A percentile compares a stretch with the other conserved stretches of the same genome.
phyloP scores from a whole-genome alignment of 495 filamentous ascomycete species.

The Aspergillus bertholletiae region DNA sequence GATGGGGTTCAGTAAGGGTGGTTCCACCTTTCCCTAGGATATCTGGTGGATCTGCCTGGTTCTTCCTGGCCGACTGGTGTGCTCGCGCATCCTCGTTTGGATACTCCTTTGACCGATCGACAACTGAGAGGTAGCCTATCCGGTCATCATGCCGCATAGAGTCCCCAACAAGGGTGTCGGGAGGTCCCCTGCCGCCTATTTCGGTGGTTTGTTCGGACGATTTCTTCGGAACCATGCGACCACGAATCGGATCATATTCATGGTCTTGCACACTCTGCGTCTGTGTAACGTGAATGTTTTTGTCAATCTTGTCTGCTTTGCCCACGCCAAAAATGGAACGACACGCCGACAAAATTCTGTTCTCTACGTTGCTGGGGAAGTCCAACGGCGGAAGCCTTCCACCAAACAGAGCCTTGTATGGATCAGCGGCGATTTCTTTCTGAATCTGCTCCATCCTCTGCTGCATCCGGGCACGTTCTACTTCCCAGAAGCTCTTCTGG shows the following conservation, averaged over 20 bases:
- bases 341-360: slow-evolving; percentile 23
- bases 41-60: neutral
- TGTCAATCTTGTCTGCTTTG: slow-evolving; percentile 10
- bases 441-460: slow-evolving; percentile 30
- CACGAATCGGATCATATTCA: slow-evolving; percentile 39
- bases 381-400: slow-evolving; percentile 24
- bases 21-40: neutral
- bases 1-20: neutral
- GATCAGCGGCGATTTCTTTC: slow-evolving; percentile 36
- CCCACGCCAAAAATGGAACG: slow-evolving; percentile 23
- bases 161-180: neutral
- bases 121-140: slow-evolving; percentile 8
- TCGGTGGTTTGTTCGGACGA: neutral
- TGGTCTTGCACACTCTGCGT: slow-evolving; percentile 6
- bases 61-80: neutral
- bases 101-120: neutral
- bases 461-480: slow-evolving; percentile 16
- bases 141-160: neutral
- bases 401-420: slow-evolving; percentile 42
- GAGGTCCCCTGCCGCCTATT: neutral
- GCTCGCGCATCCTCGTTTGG: neutral
- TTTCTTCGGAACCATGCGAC: slow-evolving; percentile 31
- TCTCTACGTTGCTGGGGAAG: slow-evolving; percentile 12
- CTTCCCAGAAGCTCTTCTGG: slow-evolving; percentile 17
- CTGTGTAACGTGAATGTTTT: neutral